These are phyloP conservation scores for Cadophora sp. DNA, from an alignment of 2,329 filamentous ascomycete species.

Conservation along the genomic window DNA sequence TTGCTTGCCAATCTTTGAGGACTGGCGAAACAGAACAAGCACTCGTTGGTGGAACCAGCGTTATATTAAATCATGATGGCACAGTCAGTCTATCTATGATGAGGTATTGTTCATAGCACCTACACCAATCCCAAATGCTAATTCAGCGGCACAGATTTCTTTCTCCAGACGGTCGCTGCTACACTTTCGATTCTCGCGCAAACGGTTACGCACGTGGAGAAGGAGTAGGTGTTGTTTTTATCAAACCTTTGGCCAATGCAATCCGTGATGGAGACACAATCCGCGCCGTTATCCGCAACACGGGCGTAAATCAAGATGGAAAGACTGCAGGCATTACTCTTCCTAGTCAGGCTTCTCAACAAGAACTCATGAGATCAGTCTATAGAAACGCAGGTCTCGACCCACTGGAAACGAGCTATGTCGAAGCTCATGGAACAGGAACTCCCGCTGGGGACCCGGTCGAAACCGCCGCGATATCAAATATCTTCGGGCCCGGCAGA, in stretches of 20 bases:
- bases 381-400: conserved; percentile 53
- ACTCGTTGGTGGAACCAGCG: conserved; percentile 48
- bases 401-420: neutral
- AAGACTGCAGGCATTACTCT: conserved; percentile 58
- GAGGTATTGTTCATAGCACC: too few species aligned
- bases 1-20: conserved; percentile 56
- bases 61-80: neutral
- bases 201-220: conserved; percentile 69
- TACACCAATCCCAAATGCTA: too few species aligned
- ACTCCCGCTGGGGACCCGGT: conserved; percentile 11
- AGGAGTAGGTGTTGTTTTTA: conserved; percentile 61
- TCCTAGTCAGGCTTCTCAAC: conserved; percentile 55
- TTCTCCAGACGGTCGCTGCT: conserved; percentile 19
- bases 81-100: too few species aligned
- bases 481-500: neutral
- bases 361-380: conserved; percentile 50
- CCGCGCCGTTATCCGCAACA: conserved; percentile 56
- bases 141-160: too few species aligned
- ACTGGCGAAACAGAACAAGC: conserved; percentile 51
- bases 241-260: conserved; percentile 64
- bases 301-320: conserved; percentile 56
- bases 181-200: conserved; percentile 62
- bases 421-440: conserved; percentile 40
- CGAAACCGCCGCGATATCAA: conserved; percentile 18
- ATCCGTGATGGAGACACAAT: conserved; percentile 66